Evolutionary conservation across 768 basidiomycete species (phyloP), one percentile per base, ranked within the genome.

Genomic region (Epithele typhae): DNA sequence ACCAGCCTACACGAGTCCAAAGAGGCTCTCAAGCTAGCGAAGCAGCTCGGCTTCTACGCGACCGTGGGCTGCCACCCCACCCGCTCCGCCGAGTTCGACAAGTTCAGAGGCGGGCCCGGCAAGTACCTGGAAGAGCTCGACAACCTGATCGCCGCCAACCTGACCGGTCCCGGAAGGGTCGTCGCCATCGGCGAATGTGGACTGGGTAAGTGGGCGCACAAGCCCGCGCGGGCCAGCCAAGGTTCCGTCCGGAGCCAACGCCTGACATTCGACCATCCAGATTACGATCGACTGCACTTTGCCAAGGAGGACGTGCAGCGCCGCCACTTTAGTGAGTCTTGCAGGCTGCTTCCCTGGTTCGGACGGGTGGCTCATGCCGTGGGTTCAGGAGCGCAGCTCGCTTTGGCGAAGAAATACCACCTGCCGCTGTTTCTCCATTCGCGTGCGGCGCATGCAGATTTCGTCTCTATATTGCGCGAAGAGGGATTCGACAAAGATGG

Each of bases 31-130:
- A 59, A 64, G 25, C 67, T 92, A n/a, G 85, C 88, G 3, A 67
- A 71, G 43, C 59, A 78, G 56, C 68, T 78, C 49, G 70, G 71
- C 11, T 61, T 88, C 12, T 87, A 81, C 59, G 78, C 83, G 15
- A 91, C 90, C 1, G 77, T 82, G 7, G 89, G 89, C 17, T 84
- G 84, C 49, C 90, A 92, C 63, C 89, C 89, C 0, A 89, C 87
- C 14, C 81, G 84, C 17, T 78, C 83, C 1, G 64, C 53, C 6
- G 84, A 91, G 59, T 87, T 90, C 46, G 81, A 83, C 25, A 63
- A 68, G 45, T 73, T 73, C 58, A 62, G 66, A 2, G 74, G 63
- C 12, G 86, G 86, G 0, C 75, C 77, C 0, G 73, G 76, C 1
- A 79, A 68, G 3, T 92, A 91, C 59, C 62, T 90, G 10, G 51